Evolutionary conservation across 164 flowering plant genomes (phyloP).

Genomic region (Euptelea pleiosperma): DNA sequence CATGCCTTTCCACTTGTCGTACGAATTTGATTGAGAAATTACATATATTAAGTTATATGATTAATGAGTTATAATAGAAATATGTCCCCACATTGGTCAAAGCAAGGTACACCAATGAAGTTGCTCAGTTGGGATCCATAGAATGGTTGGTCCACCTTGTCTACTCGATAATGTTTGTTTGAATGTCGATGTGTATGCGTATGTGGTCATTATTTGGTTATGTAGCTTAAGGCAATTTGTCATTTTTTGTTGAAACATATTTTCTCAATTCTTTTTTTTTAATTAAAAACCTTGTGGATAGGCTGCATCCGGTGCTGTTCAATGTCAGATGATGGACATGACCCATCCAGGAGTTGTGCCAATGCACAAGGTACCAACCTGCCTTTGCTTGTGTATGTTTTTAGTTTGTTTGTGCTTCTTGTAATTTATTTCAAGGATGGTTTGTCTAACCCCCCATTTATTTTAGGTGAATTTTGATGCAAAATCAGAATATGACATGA

Average conservation of each 20-base stretch:
- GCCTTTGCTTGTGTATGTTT: background rate
- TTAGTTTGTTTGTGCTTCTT: background rate
- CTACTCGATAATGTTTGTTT: no score
- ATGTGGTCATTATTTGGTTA: background rate
- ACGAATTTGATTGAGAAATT: no score
- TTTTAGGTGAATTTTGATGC: slow-evolving; percentile 88
- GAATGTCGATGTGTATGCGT: no score
- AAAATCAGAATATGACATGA: slow-evolving; percentile 88
- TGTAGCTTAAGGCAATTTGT: no score
- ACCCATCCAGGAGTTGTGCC: slow-evolving; percentile 85
- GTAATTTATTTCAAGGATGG: background rate
- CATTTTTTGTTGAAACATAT: background rate
- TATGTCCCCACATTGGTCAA: no score
- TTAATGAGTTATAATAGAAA: no score
- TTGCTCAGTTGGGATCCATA: no score
- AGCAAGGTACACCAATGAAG: no score
- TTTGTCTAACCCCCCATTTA: background rate
- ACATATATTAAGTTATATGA: no score
- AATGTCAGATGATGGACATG: slow-evolving; percentile 94
- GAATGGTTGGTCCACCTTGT: no score
- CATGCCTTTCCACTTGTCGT: no score
- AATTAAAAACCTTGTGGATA: slow-evolving; percentile 16
- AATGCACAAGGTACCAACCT: slow-evolving; percentile 73
- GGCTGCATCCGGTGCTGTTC: slow-evolving; percentile 96
- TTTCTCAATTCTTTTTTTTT: background rate